Conservation (phyloP, 306 rosid genomes). For the Cicer yamashitae region DNA sequence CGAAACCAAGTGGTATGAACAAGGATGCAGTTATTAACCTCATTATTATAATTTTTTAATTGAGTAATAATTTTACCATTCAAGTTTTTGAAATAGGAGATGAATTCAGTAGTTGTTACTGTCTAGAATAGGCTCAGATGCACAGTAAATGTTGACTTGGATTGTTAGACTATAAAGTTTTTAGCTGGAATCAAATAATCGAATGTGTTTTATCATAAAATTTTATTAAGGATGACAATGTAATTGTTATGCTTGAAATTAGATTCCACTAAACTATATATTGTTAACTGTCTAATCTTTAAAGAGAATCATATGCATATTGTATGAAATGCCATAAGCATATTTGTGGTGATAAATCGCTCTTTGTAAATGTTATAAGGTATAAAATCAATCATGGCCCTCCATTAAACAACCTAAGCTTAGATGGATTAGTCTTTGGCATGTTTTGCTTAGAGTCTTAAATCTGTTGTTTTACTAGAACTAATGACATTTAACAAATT, state of each 20-base stretch:
- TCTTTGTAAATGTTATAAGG: constrained; percentile 5
- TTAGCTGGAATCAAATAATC: constrained; percentile 26
- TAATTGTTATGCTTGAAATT: constrained; percentile 18
- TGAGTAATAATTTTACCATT: constrained; percentile 21
- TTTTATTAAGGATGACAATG: constrained; percentile 1
- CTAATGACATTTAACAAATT: constrained; percentile 45
- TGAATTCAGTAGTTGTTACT: not conserved
- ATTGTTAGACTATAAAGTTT: constrained; percentile 27
- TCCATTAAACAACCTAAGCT: constrained; percentile 13
- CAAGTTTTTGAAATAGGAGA: constrained; percentile 23
- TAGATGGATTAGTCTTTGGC: constrained; percentile 26
- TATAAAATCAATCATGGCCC: constrained; percentile 4
- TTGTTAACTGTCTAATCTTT: constrained; percentile 15
- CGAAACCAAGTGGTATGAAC: constrained; percentile 85
- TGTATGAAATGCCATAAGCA: not conserved
- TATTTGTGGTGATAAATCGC: constrained; percentile 21
- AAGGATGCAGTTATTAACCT: constrained; percentile 28
- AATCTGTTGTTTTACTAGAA: constrained; percentile 22
- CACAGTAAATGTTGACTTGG: constrained; percentile 28
- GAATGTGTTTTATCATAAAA: not conserved
- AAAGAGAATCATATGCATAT: constrained; percentile 18
- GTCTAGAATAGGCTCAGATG: constrained; percentile 25
- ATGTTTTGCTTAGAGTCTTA: constrained; percentile 38
- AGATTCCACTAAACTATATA: constrained; percentile 9
- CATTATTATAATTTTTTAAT: constrained; percentile 2